Evolutionary conservation across 371 early-diverging fungal species (phyloP), one percentile per base, ranked within the genome.

Genomic region (Syncephalastrum monosporum): DNA sequence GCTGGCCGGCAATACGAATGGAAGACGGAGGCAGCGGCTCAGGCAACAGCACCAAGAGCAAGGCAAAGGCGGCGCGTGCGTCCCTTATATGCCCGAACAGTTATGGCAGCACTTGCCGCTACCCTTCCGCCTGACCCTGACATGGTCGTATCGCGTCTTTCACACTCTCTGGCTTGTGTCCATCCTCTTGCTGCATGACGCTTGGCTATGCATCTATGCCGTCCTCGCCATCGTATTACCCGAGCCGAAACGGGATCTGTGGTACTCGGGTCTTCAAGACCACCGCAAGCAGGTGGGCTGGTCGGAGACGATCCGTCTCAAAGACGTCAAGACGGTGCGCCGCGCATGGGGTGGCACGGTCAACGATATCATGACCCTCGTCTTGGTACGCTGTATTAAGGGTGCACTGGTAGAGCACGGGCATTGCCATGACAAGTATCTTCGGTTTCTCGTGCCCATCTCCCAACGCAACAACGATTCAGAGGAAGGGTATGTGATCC

Each of bases 281-380:
- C 42, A 29, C 42, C 49, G 57, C 29, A 75, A 75, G 45, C 54
- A 62, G 42, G 69, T 75, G 42, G 65, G 70, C 5, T 75, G 75
- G 75, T 69, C 75, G 17, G 60, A 63, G 8, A 59, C 59, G 42
- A 56, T 72, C 5, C 51, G 53, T 17, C 50, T 72, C n/a, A 52
- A 60, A n/a, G 70, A 72, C 48, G 64, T 72, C 21, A 56, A 53
- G 5, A 23, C 50, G 2, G 60, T 75, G 14, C 64, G 64, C 19
- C 43, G 64, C 42, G 70, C 65, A 5, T 65, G 69, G 46, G 58
- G 60, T 4, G 70, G 70, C 19, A 67, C 70, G 2, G 47, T 72
- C 47, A 75, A 72, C 13, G 75, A 75, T 54, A 59, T 75, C 44
- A 72, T 75, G 70, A 19, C 69, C 41, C 42, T 64, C 4, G 72